These are phyloP conservation scores for Aspergillus fijiensis DNA, from an alignment of 2,329 filamentous ascomycete genomes.

Conservation along the genomic window DNA sequence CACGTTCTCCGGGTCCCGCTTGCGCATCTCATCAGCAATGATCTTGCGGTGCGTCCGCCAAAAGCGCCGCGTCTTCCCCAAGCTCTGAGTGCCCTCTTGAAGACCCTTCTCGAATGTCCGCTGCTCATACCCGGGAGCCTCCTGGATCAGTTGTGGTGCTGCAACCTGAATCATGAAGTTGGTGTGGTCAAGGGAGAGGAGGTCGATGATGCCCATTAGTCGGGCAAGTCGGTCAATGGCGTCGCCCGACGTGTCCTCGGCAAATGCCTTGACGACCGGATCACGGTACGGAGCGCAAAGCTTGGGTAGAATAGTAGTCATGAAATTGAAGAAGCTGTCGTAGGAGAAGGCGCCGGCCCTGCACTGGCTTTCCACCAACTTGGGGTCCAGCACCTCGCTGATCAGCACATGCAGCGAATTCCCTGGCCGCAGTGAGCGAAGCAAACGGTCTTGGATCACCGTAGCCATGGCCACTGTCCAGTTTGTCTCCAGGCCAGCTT, in stretches of 20 bases:
- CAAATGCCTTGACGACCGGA: constrained; percentile 56
- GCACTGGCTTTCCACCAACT: constrained; percentile 58
- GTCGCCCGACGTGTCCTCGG: constrained; percentile 52
- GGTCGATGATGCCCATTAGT: constrained; percentile 62
- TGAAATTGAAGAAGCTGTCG: constrained; percentile 63
- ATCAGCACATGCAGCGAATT: constrained; percentile 63
- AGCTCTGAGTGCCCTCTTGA: constrained; percentile 49
- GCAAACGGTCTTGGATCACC: constrained; percentile 60
- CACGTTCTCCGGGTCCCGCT: constrained; percentile 42
- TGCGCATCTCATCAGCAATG: constrained; percentile 52
- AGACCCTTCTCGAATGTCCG: constrained; percentile 58
- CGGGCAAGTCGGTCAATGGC: constrained; percentile 64
- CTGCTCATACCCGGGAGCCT: constrained; percentile 62
- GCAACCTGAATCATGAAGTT: constrained; percentile 65
- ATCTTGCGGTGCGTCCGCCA: constrained; percentile 48
- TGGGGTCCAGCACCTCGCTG: constrained; percentile 60
- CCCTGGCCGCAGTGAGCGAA: constrained; percentile 59
- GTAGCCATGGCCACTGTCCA: constrained; percentile 69
- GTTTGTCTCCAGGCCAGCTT: constrained; percentile 53
- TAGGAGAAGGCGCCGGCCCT: constrained; percentile 63
- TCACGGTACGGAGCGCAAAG: constrained; percentile 66
- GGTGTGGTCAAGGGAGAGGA: constrained; percentile 63
- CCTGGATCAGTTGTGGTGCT: constrained; percentile 60
- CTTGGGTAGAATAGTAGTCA: constrained; percentile 61
- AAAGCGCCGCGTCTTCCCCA: constrained; percentile 56